Conservation (phyloP, 352 stramenopile genomes). For the Halophytophthora batemanensis region DNA sequence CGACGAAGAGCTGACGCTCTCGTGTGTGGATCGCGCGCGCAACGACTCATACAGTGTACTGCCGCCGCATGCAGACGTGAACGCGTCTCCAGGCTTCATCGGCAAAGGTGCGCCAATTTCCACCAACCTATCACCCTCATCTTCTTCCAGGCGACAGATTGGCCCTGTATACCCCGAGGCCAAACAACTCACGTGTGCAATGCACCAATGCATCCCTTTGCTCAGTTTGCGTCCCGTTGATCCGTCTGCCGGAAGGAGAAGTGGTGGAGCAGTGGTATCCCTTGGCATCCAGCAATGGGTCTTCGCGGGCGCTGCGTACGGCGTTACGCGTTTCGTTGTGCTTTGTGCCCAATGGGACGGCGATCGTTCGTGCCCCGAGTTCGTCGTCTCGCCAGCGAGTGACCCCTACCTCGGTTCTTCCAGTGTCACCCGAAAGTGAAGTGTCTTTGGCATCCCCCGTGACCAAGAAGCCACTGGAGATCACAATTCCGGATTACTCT, state of each 20-base stretch:
- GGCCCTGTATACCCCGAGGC: neutral
- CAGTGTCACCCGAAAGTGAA: slow-evolving; percentile 18
- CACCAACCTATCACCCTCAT: neutral
- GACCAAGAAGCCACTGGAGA: slow-evolving; percentile 16
- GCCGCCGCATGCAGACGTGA: slow-evolving; percentile 43
- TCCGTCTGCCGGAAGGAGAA: slow-evolving; percentile 65
- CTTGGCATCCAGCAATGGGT: slow-evolving; percentile 48
- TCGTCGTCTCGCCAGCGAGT: slow-evolving; percentile 18
- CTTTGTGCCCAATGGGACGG: slow-evolving; percentile 43
- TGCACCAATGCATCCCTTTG: neutral
- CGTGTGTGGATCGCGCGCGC: slow-evolving; percentile 60
- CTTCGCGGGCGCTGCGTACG: slow-evolving; percentile 42
- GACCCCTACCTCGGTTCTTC: slow-evolving; percentile 16
- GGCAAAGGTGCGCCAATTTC: slow-evolving; percentile 53
- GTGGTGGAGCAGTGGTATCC: slow-evolving; percentile 86
- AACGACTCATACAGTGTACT: slow-evolving; percentile 43
- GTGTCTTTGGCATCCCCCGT: slow-evolving; percentile 37
- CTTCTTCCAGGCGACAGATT: neutral
- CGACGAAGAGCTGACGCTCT: slow-evolving; percentile 63
- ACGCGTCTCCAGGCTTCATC: slow-evolving; percentile 55
- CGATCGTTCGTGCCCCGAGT: slow-evolving; percentile 9
- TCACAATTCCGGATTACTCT: slow-evolving; percentile 5
- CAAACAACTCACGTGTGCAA: neutral
- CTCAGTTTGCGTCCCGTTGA: slow-evolving; percentile 57
- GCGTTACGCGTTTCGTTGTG: slow-evolving; percentile 72